Evolutionary conservation across 1,284 basidiomycete genomes (phyloP).

Genomic region (Microbotryomycetes sp.): DNA sequence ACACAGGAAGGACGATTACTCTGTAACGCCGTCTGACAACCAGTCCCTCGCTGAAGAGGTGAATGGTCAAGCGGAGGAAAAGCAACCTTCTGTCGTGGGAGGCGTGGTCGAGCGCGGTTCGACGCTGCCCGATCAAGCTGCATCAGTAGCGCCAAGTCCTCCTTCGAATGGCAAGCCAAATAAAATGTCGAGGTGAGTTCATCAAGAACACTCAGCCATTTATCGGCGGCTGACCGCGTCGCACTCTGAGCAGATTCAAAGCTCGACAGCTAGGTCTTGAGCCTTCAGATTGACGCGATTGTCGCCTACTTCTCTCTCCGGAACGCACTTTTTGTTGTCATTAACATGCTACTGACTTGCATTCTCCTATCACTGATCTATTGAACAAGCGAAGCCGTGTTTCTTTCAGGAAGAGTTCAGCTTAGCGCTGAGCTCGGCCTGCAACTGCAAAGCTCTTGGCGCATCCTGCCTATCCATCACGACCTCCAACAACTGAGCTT

Average conservation of each 20-base stretch:
- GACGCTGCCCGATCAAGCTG: too few species aligned
- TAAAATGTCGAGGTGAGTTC: conserved; percentile 27
- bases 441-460: conserved; percentile 55
- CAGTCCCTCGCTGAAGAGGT: too few species aligned
- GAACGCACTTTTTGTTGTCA: background rate
- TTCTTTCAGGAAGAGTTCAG: conserved; percentile 23
- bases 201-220: background rate
- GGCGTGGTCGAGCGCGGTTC: background rate
- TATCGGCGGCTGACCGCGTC: background rate
- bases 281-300: background rate
- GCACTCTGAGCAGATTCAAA: conserved; percentile 20
- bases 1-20: background rate
- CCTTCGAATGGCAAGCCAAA: conserved; percentile 8
- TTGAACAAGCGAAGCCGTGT: background rate
- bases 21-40: too few species aligned
- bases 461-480: conserved; percentile 68
- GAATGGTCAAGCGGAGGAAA: background rate
- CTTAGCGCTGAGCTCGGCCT: conserved; percentile 40
- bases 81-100: background rate
- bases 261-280: conserved; percentile 29
- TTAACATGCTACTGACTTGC: background rate
- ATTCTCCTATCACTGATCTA: background rate
- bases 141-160: background rate
- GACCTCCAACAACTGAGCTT: conserved; percentile 72
- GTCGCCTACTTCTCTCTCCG: background rate